Conservation (phyloP, 495 filamentous ascomycete species). For the Pseudomonodictys pantanalensis region DNA sequence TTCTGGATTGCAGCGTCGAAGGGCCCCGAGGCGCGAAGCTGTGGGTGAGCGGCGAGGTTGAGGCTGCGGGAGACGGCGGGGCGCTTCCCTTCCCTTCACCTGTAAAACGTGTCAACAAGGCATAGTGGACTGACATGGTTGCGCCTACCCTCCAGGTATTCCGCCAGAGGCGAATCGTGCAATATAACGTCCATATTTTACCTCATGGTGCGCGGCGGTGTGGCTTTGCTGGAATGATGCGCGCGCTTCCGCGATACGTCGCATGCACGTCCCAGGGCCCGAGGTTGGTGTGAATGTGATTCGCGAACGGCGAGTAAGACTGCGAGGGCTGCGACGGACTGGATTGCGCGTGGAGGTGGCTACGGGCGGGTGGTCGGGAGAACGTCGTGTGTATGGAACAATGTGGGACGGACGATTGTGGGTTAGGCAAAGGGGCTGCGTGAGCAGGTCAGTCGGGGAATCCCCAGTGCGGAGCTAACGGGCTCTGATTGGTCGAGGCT, state of each 20-base stretch:
- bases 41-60: background rate
- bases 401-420: too few relatives aligned
- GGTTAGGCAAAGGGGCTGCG: too few relatives aligned
- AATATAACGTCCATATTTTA: constrained; percentile 89
- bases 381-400: too few relatives aligned
- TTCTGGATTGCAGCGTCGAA: constrained; percentile 62
- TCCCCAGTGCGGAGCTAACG: too few relatives aligned
- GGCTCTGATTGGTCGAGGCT: too few relatives aligned
- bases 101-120: constrained; percentile 14
- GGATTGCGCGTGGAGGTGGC: too few relatives aligned
- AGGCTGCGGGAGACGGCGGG: constrained; percentile 10
- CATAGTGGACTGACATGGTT: background rate
- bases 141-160: constrained; percentile 80
- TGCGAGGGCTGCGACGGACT: too few relatives aligned
- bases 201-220: constrained; percentile 20
- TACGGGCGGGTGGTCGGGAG: too few relatives aligned
- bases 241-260: background rate
- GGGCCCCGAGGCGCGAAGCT: constrained; percentile 72
- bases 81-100: constrained; percentile 26
- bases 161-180: constrained; percentile 85
- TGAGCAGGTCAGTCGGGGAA: too few relatives aligned
- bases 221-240: background rate
- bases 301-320: too few relatives aligned
- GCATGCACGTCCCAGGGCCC: background rate
- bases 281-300: background rate